Conservation (phyloP, 331 rosid genomes). For the Rhamnella rubrinervis region DNA sequence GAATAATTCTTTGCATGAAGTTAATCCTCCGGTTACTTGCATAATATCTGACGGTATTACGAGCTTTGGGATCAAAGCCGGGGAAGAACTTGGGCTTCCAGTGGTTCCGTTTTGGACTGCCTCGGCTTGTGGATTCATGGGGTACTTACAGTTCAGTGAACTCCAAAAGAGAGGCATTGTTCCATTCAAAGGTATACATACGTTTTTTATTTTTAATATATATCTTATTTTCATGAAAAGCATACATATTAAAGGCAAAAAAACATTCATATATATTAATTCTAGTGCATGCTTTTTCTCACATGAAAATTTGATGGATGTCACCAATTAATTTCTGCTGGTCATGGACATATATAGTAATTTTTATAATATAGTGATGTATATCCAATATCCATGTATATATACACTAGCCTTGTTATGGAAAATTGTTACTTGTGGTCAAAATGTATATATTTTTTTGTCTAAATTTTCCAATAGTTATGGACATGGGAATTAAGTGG, state of each 20-base stretch:
- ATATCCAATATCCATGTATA: too few species aligned
- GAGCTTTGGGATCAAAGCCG: conserved; percentile 45
- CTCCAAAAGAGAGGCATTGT: conserved; percentile 31
- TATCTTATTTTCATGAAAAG: neutral
- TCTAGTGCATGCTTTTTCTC: too few species aligned
- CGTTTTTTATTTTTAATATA: neutral
- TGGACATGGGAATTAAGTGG: too few species aligned
- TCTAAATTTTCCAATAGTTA: too few species aligned
- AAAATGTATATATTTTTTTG: too few species aligned
- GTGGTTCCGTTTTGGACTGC: conserved; percentile 60
- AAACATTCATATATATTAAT: too few species aligned
- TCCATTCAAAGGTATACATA: conserved; percentile 41
- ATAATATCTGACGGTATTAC: conserved; percentile 45
- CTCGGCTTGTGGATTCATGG: conserved; percentile 56
- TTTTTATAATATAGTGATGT: too few species aligned
- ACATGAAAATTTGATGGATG: too few species aligned
- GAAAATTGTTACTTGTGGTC: too few species aligned
- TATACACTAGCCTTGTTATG: too few species aligned
- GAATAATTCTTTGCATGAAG: conserved; percentile 17
- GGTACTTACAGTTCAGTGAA: conserved; percentile 41
- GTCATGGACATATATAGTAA: too few species aligned
- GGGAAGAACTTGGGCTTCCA: conserved; percentile 30
- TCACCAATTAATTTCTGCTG: too few species aligned
- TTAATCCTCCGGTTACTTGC: conserved; percentile 28
- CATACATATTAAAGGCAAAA: neutral